Conservation (phyloP, 805 yeast species). For the Candida maltosa region DNA sequence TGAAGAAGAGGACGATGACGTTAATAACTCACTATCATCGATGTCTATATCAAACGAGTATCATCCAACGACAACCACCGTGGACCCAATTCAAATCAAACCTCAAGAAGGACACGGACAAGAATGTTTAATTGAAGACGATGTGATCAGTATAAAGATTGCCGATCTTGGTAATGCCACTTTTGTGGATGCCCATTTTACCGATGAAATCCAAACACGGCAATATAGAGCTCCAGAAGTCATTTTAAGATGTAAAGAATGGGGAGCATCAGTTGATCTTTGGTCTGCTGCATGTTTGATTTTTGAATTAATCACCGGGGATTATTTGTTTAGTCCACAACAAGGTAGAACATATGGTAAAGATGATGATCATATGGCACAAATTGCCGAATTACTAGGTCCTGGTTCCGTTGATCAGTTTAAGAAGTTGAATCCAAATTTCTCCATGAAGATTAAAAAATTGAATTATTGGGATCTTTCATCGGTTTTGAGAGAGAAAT, state of each 20-base stretch:
- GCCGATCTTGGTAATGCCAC: constrained; percentile 75
- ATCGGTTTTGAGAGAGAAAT: constrained; percentile 82
- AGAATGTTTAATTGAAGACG: constrained; percentile 35
- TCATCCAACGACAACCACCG: constrained; percentile 27
- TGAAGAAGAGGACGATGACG: constrained; percentile 16
- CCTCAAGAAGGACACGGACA: constrained; percentile 8
- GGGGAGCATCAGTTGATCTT: constrained; percentile 95
- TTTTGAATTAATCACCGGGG: constrained; percentile 92
- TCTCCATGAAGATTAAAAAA: constrained; percentile 69
- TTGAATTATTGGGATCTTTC: constrained; percentile 87
- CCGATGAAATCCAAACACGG: constrained; percentile 67
- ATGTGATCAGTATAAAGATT: constrained; percentile 61
- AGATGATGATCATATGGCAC: constrained; percentile 96
- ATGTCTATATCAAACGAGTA: constrained; percentile 41
- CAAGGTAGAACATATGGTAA: constrained; percentile 73
- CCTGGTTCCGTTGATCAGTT: constrained; percentile 59
- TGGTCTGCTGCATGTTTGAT: constrained; percentile 95
- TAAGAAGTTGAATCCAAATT: constrained; percentile 59
- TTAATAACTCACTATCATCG: constrained; percentile 37
- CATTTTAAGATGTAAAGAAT: constrained; percentile 59
- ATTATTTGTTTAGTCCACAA: constrained; percentile 88
- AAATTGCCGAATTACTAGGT: constrained; percentile 81
- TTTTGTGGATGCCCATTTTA: constrained; percentile 59
- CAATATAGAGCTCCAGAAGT: constrained; percentile 68
- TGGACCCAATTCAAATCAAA: constrained; percentile 15